Evolutionary conservation across 352 stramenopile species (phyloP).

Genomic region (Pythium biforme): DNA sequence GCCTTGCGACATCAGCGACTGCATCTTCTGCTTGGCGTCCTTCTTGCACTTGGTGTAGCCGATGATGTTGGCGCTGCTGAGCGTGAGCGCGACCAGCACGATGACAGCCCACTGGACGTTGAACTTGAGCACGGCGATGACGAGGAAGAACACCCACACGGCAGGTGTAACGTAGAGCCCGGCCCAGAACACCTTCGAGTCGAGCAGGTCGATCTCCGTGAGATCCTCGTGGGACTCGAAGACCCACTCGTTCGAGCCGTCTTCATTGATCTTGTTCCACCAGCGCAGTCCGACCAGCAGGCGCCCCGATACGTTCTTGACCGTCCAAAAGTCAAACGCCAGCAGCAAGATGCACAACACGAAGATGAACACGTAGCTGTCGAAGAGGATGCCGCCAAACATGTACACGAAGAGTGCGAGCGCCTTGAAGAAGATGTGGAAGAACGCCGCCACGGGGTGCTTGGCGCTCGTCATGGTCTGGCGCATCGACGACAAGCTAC

Average conservation of each 20-base stretch:
- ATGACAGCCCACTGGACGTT: conserved; percentile 94
- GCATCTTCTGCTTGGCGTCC: conserved; percentile 84
- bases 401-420: conserved; percentile 94
- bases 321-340: conserved; percentile 98
- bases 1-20: conserved; percentile 75
- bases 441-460: conserved; percentile 94
- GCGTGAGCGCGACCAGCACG: conserved; percentile 89
- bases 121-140: conserved; percentile 93
- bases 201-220: conserved; percentile 85
- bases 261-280: conserved; percentile 97
- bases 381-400: conserved; percentile 89
- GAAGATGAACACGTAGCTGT: conserved; percentile 96
- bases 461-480: conserved; percentile 76
- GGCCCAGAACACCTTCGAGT: conserved; percentile 94
- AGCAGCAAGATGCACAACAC: conserved; percentile 96
- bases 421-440: conserved; percentile 97
- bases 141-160: conserved; percentile 89
- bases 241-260: conserved; percentile 95
- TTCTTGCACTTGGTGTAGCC: conserved; percentile 98
- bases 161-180: conserved; percentile 93
- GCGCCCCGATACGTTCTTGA: conserved; percentile 93
- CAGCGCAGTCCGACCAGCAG: conserved; percentile 95
- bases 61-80: conserved; percentile 96
- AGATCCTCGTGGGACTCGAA: conserved; percentile 95
- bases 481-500: conserved; percentile 66